These are phyloP conservation scores for Centrapalus pauciflorus DNA, from an alignment of 129 eudicot species.

Conservation along the genomic window DNA sequence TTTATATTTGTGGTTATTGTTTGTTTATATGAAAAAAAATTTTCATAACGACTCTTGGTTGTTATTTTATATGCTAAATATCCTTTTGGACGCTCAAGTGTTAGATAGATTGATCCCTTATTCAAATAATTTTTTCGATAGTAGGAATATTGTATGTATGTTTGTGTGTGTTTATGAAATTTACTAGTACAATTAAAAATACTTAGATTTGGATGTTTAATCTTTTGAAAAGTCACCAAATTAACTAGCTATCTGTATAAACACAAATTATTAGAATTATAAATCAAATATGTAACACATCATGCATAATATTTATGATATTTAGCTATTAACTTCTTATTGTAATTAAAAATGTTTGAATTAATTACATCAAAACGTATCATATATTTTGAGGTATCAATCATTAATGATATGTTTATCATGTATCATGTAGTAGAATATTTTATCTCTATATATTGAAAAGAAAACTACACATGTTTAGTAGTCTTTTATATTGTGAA, in stretches of 20 bases:
- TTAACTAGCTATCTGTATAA: neutral
- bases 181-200: constrained; percentile 1
- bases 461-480: constrained; percentile 7
- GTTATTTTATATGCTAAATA: constrained; percentile 9
- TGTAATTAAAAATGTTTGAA: neutral
- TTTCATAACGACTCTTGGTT: constrained; percentile 12
- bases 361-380: no score
- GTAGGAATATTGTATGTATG: constrained; percentile 3
- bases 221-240: constrained; percentile 9
- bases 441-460: neutral
- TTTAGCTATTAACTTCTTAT: neutral
- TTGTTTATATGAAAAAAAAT: no score
- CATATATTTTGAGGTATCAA: neutral
- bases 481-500: neutral
- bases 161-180: no score
- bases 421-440: neutral
- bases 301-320: neutral
- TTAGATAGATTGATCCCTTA: neutral
- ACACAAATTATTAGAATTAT: neutral
- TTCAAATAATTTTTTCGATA: neutral
- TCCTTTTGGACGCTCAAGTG: constrained; percentile 14
- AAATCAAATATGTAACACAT: neutral
- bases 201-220: constrained; percentile 1
- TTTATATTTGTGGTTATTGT: no score
- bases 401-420: neutral